These are phyloP conservation scores for Waltergamsia citrina DNA, from an alignment of 2,329 filamentous ascomycete species.

Conservation along the genomic window DNA sequence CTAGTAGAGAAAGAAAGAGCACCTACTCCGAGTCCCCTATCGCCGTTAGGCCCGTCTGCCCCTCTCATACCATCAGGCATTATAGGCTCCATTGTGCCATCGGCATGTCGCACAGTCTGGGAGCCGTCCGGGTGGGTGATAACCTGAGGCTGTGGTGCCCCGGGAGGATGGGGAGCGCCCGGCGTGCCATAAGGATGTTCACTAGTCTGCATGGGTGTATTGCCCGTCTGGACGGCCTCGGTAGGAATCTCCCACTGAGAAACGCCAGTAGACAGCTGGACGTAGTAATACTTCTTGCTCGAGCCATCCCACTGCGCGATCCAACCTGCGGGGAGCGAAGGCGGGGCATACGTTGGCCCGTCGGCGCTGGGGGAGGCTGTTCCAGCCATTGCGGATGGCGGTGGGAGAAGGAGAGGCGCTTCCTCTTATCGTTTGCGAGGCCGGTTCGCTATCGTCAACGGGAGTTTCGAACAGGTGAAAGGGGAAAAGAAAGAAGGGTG, in stretches of 20 bases:
- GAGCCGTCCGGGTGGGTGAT: slow-evolving; percentile 55
- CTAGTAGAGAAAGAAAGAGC: slow-evolving; percentile 2
- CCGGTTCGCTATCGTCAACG: no score
- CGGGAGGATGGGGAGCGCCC: slow-evolving; percentile 15
- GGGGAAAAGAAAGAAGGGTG: slow-evolving; percentile 1
- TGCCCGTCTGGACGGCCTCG: slow-evolving; percentile 51
- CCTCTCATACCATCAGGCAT: slow-evolving; percentile 41
- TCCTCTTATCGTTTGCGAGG: no score
- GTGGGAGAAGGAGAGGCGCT: neutral
- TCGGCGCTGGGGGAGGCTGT: slow-evolving; percentile 48
- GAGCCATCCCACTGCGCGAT: slow-evolving; percentile 60
- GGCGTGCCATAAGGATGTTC: slow-evolving; percentile 57
- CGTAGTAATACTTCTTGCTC: slow-evolving; percentile 60
- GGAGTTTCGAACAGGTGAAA: slow-evolving; percentile 3
- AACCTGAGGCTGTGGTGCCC: slow-evolving; percentile 30
- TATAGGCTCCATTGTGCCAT: slow-evolving; percentile 52
- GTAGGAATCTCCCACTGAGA: slow-evolving; percentile 70
- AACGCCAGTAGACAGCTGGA: slow-evolving; percentile 61
- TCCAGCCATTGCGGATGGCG: slow-evolving; percentile 37
- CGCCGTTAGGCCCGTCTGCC: slow-evolving; percentile 41
- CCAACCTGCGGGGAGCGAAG: slow-evolving; percentile 54
- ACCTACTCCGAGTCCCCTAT: slow-evolving; percentile 58
- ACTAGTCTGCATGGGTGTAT: slow-evolving; percentile 41
- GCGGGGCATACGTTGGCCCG: slow-evolving; percentile 50
- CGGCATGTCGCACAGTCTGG: slow-evolving; percentile 50